A percentile compares a stretch with the other conserved stretches of the same genome.
phyloP scores from a whole-genome alignment of 2,329 filamentous ascomycete genomes.

The Cladosporium oxysporum region DNA sequence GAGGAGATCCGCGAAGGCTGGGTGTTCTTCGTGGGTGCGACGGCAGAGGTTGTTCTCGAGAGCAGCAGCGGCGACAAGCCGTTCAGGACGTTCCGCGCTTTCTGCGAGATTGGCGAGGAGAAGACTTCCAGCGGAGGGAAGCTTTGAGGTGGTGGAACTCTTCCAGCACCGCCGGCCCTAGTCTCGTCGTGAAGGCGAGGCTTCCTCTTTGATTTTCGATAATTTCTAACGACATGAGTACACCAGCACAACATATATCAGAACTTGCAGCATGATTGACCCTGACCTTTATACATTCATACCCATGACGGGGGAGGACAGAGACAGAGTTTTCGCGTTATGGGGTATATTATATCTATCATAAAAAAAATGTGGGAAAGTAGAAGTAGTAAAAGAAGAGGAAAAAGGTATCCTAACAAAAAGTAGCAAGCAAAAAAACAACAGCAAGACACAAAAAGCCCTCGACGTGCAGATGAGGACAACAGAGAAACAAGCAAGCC shows the following conservation, averaged over 20 bases:
- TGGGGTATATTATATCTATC: conserved; percentile 20
- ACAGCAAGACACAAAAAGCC: neutral
- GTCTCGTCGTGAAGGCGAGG: neutral
- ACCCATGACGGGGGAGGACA: too few relatives aligned
- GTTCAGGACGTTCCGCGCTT: conserved; percentile 89
- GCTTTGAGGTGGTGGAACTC: neutral
- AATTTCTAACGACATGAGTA: neutral
- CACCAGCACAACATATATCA: neutral
- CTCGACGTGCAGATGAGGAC: neutral
- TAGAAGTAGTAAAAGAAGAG: neutral
- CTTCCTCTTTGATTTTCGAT: neutral
- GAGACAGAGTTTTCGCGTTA: conserved; percentile 6
- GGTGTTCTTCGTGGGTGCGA: conserved; percentile 72
- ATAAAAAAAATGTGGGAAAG: neutral
- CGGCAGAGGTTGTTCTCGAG: conserved; percentile 79
- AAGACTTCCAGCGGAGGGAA: conserved; percentile 22
- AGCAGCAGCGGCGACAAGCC: conserved; percentile 62
- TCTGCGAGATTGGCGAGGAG: conserved; percentile 73
- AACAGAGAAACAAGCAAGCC: neutral
- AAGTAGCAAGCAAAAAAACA: neutral
- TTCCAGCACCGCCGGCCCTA: neutral
- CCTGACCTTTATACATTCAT: neutral
- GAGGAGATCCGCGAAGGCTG: conserved; percentile 62
- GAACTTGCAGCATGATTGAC: neutral
- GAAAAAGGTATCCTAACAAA: conserved; percentile 16